Conservation (phyloP, 2,329 filamentous ascomycete genomes). For the Drechslerella coelobrocha region DNA sequence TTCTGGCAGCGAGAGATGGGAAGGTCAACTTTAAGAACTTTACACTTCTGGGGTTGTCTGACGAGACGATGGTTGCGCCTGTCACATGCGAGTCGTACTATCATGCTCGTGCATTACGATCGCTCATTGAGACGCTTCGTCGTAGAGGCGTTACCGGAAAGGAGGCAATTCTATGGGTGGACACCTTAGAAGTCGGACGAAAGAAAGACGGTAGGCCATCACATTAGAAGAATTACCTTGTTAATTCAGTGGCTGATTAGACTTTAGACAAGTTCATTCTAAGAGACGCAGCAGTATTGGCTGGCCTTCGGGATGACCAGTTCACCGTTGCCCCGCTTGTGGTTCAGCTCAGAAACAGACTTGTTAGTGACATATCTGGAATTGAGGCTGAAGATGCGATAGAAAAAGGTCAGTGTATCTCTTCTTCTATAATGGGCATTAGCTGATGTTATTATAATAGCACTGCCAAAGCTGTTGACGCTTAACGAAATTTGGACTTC, state of each 20-base stretch:
- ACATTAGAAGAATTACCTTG: neutral
- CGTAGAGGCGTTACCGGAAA: conserved; percentile 40
- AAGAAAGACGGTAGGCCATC: conserved; percentile 30
- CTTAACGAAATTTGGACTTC: conserved; percentile 60
- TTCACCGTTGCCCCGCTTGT: conserved; percentile 28
- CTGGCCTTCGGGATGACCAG: conserved; percentile 35
- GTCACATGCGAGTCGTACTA: conserved; percentile 44
- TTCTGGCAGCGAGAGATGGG: conserved; percentile 22
- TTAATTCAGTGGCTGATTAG: neutral
- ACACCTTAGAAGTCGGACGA: conserved; percentile 36
- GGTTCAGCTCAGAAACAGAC: conserved; percentile 39
- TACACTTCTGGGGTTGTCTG: conserved; percentile 32
- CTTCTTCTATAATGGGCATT: neutral
- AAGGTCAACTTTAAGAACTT: conserved; percentile 43
- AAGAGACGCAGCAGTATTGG: conserved; percentile 36
- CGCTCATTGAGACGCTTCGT: conserved; percentile 36
- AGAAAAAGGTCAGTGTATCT: conserved; percentile 22
- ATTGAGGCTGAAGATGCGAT: conserved; percentile 43
- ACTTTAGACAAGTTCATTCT: conserved; percentile 31
- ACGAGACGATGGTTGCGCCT: conserved; percentile 19
- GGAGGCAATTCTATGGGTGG: conserved; percentile 38
- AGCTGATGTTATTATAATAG: conserved; percentile 59
- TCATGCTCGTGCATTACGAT: conserved; percentile 38
- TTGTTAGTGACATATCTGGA: conserved; percentile 46
- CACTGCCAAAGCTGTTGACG: conserved; percentile 63